Evolutionary conservation across 1,284 basidiomycete species (phyloP), one percentile per base, ranked within the genome.

Genomic region (Puccinia polysora): DNA sequence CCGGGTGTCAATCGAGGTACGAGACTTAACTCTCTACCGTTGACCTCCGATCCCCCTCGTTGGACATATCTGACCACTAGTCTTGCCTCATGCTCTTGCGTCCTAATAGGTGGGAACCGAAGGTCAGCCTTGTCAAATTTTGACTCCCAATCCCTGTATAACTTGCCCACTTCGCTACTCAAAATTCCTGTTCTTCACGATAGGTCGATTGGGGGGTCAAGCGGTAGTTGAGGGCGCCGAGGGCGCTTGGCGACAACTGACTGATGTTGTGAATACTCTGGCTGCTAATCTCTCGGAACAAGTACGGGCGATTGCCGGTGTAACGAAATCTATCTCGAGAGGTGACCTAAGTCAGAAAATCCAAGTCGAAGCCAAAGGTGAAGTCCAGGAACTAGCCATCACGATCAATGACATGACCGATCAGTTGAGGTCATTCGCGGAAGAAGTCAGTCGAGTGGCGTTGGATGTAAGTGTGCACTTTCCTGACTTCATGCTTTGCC

Each of bases 271-370:
- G 79, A 95, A 95, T 82, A 90, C 89, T 76, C 81, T 69, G 12
- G 92, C 93, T n/a, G 89, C 88, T 10, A 96, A 95, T 82, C 83
- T 98, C 74, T 98, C 96, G 12, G 89, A 85, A 75, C 94, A 98
- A 82, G 93, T 97, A 64, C 87, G 94, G 79, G 90, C 88, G 76
- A 97, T 98, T 78, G 92, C 95, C 28, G 87, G 87, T 78, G 91
- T 95, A 78, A 98, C 95, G 18, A 97, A 93, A 79, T 96, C 96
- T 12, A 94, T 99, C 78, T 94, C 96, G 0, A 83, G 89, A 74
- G 96, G 96, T 60, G 96, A 99, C 82, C 83, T 98, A 74, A 90
- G 88, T 43, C 91, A 95, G 79, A 93, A 96, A 79, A 97, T 98
- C 76, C 91, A 95, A 70, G 94, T 99, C 77, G 90, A 96, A 78